phyloP scores from a whole-genome alignment of 176 grass and related monocot genomes.

The Bolboschoenus planiculmis region DNA sequence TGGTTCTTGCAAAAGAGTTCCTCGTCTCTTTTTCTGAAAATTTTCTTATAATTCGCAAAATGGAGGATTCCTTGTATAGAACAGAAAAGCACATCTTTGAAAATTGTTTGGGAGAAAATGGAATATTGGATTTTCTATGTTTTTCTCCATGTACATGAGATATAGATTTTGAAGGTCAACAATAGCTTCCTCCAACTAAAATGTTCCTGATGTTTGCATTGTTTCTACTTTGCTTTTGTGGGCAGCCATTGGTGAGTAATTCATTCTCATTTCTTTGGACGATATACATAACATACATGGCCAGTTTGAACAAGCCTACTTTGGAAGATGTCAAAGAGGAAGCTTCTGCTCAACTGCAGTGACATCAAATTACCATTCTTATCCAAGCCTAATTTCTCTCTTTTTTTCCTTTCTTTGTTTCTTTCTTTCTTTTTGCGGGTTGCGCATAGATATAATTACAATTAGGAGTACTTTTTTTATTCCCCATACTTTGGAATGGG shows the following conservation, averaged over 20 bases:
- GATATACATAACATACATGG: constrained; percentile 99
- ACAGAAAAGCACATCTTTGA: not conserved
- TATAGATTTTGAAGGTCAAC: not conserved
- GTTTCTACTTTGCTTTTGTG: constrained; percentile 23
- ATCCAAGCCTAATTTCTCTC: not conserved
- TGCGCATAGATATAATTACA: not conserved
- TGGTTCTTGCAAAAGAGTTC: not conserved
- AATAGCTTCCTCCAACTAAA: not conserved
- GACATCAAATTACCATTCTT: not conserved
- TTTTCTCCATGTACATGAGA: not conserved
- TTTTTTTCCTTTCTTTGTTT: not conserved
- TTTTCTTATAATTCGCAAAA: not conserved
- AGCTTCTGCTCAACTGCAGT: not conserved
- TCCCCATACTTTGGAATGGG: not conserved
- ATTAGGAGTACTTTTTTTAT: not conserved
- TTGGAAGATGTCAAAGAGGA: constrained; percentile 34
- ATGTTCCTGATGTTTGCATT: not conserved
- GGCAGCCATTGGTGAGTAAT: constrained; percentile 88
- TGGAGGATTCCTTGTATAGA: too few species aligned
- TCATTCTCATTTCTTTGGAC: constrained; percentile 97
- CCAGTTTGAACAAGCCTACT: constrained; percentile 68
- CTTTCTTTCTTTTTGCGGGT: not conserved
- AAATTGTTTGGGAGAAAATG: not conserved
- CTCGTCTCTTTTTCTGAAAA: not conserved
- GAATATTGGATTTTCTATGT: not conserved